Base-by-base conservation (phyloP, 2,329 filamentous ascomycete genomes). In the Chrysoporthe cubensis region DNA sequence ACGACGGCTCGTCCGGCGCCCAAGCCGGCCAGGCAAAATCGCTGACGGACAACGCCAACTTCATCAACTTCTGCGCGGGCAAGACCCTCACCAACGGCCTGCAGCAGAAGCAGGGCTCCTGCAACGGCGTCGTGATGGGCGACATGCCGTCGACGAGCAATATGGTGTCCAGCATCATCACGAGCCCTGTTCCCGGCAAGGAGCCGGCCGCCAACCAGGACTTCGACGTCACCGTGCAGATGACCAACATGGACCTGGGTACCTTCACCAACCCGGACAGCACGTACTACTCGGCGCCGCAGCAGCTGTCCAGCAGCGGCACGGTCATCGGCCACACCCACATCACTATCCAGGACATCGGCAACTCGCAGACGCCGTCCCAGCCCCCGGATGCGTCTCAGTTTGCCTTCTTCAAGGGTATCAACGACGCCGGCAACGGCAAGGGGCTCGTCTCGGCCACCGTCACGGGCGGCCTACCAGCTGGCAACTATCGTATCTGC, bases 51-150 rank as follows among this genome's bases (percentile, higher is more conserved):
- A 26, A 79, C 37, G 79, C 81, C 80, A 90, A 90, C 80, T 89
- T 88, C 75, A 87, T 89, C 83, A 89, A 88, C 81, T 87, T 88
- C 75, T 88, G 87, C 74, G 70, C 76, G 4, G 85, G 84, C 57
- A 72, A 83, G 75, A 84, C 80, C 0, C 75, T 88, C 56, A 90
- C 88, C 71, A 88, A 90, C 73, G 88, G 88, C 73, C 78, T 84
- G 42, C 88, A 90, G 76, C 80, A 84, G 64, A 80, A 79, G 67
- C 76, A 73, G 4, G 89, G 89, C 34, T 90, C 88, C 52, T 91
- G 89, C 79, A 91, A 90, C 76, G 85, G 85, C 74, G 11, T n/a
- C 86, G 85, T 80, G 57, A 88, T 88, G 86, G 87, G 87, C 69
- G 82, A 87, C 66, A 89, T 90, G 58, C 87, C 87, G 4, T 74